phyloP scores from a whole-genome alignment of 257 asterid species.

The Solanum clarkiae region DNA sequence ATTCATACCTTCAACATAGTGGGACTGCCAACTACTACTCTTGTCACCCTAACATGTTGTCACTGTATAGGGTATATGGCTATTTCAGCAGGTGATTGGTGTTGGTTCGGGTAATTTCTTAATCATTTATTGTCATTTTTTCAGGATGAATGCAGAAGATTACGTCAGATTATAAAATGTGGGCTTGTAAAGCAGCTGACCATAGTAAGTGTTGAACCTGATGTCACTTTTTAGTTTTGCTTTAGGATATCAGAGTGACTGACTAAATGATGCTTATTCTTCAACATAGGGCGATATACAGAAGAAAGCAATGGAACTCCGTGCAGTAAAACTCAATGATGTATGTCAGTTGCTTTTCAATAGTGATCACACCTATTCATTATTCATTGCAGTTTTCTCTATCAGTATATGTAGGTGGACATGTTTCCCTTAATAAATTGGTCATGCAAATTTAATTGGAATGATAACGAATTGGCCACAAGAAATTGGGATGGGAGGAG shows the following conservation, averaged over 20 bases:
- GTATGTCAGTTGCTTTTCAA: constrained; percentile 15
- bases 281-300: constrained; percentile 62
- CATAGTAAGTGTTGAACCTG: constrained; percentile 43
- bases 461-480: background rate
- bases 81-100: background rate
- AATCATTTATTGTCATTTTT: background rate
- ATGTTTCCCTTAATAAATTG: background rate
- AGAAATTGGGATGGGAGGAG: background rate
- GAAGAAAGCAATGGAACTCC: constrained; percentile 63
- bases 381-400: background rate
- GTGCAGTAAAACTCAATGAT: constrained; percentile 44
- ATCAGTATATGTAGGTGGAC: background rate
- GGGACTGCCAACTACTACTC: background rate
- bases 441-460: background rate
- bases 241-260: background rate
- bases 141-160: constrained; percentile 83
- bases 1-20: background rate
- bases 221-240: background rate
- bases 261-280: background rate
- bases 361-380: background rate
- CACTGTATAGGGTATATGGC: background rate
- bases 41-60: background rate
- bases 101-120: background rate
- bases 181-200: constrained; percentile 67
- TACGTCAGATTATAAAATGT: constrained; percentile 72